A percentile compares a stretch with the other conserved stretches of the same genome.
phyloP scores from a whole-genome alignment of 768 basidiomycete species.

The Lentinula sp. region DNA sequence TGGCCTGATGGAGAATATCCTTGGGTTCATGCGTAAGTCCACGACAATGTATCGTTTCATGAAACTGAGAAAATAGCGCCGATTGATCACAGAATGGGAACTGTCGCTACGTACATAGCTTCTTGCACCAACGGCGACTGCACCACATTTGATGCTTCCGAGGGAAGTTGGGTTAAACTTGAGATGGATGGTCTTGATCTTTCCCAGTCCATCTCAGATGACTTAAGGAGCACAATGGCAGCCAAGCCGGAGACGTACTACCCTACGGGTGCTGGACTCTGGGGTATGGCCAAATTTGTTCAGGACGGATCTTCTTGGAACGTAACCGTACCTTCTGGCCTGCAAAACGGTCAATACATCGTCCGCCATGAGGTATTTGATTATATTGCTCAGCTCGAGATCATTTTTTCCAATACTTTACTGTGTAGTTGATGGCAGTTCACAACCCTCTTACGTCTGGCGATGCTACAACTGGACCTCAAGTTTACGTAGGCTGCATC shows the following conservation, averaged over 20 bases:
- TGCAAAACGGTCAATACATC: constrained; percentile 18
- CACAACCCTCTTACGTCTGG: constrained; percentile 16
- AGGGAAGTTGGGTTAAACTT: constrained; percentile 18
- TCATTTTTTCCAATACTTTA: not conserved
- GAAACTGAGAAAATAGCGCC: not conserved
- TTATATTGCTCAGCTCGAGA: not conserved
- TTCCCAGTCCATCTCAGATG: constrained; percentile 14
- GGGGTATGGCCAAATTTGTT: constrained; percentile 20
- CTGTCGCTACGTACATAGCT: constrained; percentile 17
- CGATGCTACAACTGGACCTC: constrained; percentile 15
- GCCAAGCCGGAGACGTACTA: constrained; percentile 16
- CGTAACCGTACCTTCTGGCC: constrained; percentile 14
- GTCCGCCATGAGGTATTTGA: constrained; percentile 14
- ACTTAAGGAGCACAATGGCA: constrained; percentile 15
- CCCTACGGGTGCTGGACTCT: constrained; percentile 14
- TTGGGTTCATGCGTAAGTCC: constrained; percentile 19
- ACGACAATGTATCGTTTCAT: too few relatives aligned
- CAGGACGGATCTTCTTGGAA: constrained; percentile 15
- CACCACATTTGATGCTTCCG: constrained; percentile 15
- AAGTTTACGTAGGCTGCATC: constrained; percentile 13
- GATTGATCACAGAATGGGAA: constrained; percentile 13
- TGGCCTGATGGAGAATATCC: constrained; percentile 12
- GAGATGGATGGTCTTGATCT: constrained; percentile 15
- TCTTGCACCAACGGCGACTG: constrained; percentile 17
- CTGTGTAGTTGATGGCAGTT: constrained; percentile 10